A percentile compares a stretch with the other conserved stretches of the same genome.
Evolutionary conservation across 352 stramenopile species (phyloP).

Genomic region (Pelagophyceae sp.): DNA sequence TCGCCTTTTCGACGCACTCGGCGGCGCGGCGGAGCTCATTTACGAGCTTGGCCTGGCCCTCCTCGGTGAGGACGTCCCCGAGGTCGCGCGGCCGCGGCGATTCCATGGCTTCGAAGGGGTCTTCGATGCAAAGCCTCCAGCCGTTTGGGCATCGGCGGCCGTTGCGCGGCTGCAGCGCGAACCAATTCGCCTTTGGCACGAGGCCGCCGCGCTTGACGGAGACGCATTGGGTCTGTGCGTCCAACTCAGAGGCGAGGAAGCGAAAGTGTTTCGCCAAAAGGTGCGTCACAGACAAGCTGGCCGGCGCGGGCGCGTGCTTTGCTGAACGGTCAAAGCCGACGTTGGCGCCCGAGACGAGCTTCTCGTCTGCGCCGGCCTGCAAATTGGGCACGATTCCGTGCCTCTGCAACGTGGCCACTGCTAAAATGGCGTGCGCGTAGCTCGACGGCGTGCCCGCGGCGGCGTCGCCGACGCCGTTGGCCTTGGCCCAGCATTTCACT

Average conservation of each 20-base stretch:
- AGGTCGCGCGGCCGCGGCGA: not conserved
- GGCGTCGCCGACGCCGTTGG: not conserved
- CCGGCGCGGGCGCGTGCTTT: too few species aligned
- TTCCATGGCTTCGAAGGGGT: not conserved
- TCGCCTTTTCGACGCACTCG: too few species aligned
- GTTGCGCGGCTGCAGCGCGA: not conserved
- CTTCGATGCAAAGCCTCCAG: not conserved
- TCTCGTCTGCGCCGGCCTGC: not conserved
- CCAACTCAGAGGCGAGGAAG: not conserved
- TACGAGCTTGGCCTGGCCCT: not conserved
- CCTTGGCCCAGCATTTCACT: not conserved
- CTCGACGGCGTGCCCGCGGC: not conserved
- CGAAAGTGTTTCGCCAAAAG: not conserved
- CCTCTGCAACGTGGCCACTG: not conserved
- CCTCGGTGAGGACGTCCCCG: not conserved
- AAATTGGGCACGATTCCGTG: not conserved
- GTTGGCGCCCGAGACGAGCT: not conserved
- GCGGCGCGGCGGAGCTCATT: not conserved
- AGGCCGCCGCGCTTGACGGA: not conserved
- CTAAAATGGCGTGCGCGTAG: not conserved
- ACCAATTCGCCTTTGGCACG: not conserved
- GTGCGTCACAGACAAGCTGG: not conserved
- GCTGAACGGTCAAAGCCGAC: not conserved
- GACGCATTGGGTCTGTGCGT: not conserved
- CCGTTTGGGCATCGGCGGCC: not conserved